Percentiles rank a stretch among this genome's conserved stretches.
Evolutionary conservation across 805 yeast genomes (phyloP).

Genomic region (Candida parachauliodes): DNA sequence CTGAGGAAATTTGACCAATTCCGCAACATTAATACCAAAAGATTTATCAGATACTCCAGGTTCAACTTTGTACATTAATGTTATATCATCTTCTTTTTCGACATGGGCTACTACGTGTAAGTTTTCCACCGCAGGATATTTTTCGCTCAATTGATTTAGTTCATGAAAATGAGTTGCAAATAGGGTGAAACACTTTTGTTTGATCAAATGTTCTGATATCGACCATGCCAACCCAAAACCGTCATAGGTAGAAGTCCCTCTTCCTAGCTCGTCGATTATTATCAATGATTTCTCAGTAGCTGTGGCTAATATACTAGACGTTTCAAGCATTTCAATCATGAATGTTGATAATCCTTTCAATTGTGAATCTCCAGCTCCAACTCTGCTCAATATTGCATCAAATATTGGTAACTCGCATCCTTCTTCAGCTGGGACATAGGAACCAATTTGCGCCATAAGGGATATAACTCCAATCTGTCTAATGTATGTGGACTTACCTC

Average conservation of each 20-base stretch:
- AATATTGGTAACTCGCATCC: conserved; percentile 75
- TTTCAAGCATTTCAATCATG: conserved; percentile 88
- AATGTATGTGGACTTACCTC: conserved; percentile 92
- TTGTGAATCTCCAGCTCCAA: conserved; percentile 99
- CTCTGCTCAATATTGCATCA: conserved; percentile 91
- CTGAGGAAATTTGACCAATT: conserved; percentile 85
- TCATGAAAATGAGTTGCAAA: conserved; percentile 99
- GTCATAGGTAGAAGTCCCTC: conserved; percentile 88
- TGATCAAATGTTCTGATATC: conserved; percentile 80
- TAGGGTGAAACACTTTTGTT: conserved; percentile 72
- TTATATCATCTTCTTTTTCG: conserved; percentile 65
- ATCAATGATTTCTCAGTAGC: conserved; percentile 78
- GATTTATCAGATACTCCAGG: conserved; percentile 95
- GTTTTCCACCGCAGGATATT: conserved; percentile 64
- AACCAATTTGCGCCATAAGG: conserved; percentile 84
- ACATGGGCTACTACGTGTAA: conserved; percentile 93
- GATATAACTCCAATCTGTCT: conserved; percentile 87
- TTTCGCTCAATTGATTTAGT: conserved; percentile 72
- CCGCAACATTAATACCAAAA: conserved; percentile 97
- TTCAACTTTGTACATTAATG: conserved; percentile 89
- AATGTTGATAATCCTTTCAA: conserved; percentile 95
- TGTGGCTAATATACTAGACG: conserved; percentile 78
- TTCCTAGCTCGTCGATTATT: conserved; percentile 91
- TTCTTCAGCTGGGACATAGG: conserved; percentile 71
- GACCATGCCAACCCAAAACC: conserved; percentile 99